Evolutionary conservation across 2,329 filamentous ascomycete species (phyloP), one percentile per base, ranked within the genome.

Genomic region (Colletotrichum sp.): DNA sequence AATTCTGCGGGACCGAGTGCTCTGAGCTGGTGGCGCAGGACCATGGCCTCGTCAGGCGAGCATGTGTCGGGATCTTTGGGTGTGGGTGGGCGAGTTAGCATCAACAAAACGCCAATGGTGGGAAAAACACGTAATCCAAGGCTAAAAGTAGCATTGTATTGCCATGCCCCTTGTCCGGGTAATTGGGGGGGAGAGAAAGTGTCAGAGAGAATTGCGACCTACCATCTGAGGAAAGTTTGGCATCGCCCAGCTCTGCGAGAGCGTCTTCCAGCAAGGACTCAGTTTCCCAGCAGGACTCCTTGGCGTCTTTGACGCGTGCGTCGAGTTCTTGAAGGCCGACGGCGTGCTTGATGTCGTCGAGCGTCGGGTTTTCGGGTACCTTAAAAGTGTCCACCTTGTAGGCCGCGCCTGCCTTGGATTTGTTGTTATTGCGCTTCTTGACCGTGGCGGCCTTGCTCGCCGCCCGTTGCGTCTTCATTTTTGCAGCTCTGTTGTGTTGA

Each of bases 1-100:
- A 98, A 98, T 76, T 93, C 90, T 76, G 92, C 90, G 27, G 94
- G 94, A n/a, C 96, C 96, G 77, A 96, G 88, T 68, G 92, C 89
- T 82, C 94, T 94, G 75, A 98, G 88, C 78, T 94, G 90, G 80
- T 93, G 90, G 78, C 94, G 92, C 82, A 93, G 94, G 22, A 88
- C 87, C 75, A 90, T 87, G 30, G 94, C 92, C 85, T 98, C 94
- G 77, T 94, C 91, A 13, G 92, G 87, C 2, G 92, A 92, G 85
- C 93, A 95, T 30, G 86, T 86, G 75, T 90, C 89, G 48, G 90
- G 82, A 79, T 86, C 86, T 71, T 59, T 44, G 52, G 79, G 79
- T 61, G 63, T 59, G 60, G 39, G 71, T 61, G 78, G 65, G 36
- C 60, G 25, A 63, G 72, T 76, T 71, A 76, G 74, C 67, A 67